Percentiles rank a stretch among this genome's conserved stretches.
Conservation (phyloP, 345 rosid species). For the Trapa bicornis region DNA sequence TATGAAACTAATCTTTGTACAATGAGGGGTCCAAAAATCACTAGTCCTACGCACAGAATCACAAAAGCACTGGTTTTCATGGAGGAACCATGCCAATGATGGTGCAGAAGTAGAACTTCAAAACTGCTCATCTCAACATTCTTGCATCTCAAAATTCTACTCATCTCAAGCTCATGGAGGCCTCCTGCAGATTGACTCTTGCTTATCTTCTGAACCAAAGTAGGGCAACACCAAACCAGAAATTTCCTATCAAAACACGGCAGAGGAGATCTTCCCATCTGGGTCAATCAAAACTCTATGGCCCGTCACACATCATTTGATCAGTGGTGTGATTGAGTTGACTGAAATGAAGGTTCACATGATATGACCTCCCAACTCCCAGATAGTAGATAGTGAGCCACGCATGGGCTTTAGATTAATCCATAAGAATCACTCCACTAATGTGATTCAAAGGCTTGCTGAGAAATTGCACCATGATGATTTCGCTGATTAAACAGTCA, state of each 20-base stretch:
- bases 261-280: not conserved
- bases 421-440: not conserved
- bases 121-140: not conserved
- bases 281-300: not conserved
- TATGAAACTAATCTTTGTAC: not conserved
- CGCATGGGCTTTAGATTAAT: not conserved
- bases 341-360: too few species aligned
- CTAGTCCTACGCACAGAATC: not conserved
- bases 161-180: too few species aligned
- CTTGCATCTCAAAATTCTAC: not conserved
- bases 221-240: not conserved
- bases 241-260: not conserved
- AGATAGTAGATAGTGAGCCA: too few species aligned
- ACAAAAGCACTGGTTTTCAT: not conserved
- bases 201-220: not conserved
- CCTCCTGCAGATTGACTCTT: not conserved
- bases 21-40: not conserved
- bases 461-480: not conserved
- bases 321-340: too few species aligned
- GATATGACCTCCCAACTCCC: too few species aligned
- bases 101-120: not conserved
- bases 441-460: not conserved
- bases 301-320: too few species aligned
- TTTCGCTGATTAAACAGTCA: not conserved
- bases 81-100: not conserved